Evolutionary conservation across 139 green algal species (phyloP), one percentile per base, ranked within the genome.

Genomic region (Coelastrella sp.): DNA sequence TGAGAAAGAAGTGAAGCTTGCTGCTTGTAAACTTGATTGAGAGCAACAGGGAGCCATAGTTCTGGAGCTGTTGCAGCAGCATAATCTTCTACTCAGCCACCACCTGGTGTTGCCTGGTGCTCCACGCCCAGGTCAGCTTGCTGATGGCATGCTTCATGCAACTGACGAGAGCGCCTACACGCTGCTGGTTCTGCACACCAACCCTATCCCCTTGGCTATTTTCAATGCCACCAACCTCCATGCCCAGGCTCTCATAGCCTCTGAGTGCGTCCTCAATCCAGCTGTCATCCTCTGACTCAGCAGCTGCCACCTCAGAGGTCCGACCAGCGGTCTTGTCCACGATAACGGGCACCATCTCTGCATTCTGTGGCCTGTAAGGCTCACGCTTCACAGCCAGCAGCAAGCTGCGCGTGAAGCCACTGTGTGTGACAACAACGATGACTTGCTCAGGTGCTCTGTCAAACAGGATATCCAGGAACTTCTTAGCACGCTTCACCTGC

Each of bases 391-490:
- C 93, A 0, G 93, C 93, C 82, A 96, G 93, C 92, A 96, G 88
- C 72, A 96, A 22, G 10, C 91, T 94, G 84, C 94, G 93, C 6
- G 92, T 92, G 84, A 95, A 95, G 87, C 94, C 94, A 22, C 87
- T 93, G 92, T 96, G 93, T 8, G 93, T 96, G 72, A 96, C 87
- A 11, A 96, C 91, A 19, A 96, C 78, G 4, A 94, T 89, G 1
- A 96, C 93, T 22, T 84, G 90, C 80, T 96, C 93, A 12, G 92
- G 75, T 4, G 87, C 91, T 17, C 90, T 87, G 10, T 80, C 61
- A 60, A 93, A 96, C 12, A 96, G 87, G 84, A 94, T 93, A 61
- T 92, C 59, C 57, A 96, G 76, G 92, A 96, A 96, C 25, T 66
- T 78, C 56, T 83, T 92, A 49, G 94, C 93, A 35, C 94, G 91